These are phyloP conservation scores for Glaciozyma antarctica DNA, from an alignment of 768 basidiomycete species.

Conservation along the genomic window DNA sequence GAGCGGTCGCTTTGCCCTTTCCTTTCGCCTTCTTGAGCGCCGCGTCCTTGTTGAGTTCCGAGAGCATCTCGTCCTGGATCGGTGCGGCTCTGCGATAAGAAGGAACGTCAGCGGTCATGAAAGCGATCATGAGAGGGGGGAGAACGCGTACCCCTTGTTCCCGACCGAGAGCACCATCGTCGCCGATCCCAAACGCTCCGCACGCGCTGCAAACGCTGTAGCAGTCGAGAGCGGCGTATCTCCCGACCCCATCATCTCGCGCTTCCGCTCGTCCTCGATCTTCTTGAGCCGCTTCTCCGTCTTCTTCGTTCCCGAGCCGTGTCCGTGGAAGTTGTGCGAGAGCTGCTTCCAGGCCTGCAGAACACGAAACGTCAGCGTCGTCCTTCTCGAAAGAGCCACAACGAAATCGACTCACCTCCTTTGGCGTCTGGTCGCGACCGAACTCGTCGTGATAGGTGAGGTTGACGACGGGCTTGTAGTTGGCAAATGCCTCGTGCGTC, in stretches of 20 bases:
- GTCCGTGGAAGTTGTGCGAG: slow-evolving; percentile 96
- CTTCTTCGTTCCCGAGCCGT: slow-evolving; percentile 93
- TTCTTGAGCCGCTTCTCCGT: slow-evolving; percentile 92
- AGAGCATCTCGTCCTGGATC: slow-evolving; percentile 15
- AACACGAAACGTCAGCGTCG: too few species aligned
- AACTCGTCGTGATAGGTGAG: slow-evolving; percentile 96
- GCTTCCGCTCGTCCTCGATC: slow-evolving; percentile 94
- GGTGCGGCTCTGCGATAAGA: slow-evolving; percentile 19
- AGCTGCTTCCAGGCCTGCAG: slow-evolving; percentile 80
- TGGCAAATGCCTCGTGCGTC: slow-evolving; percentile 69
- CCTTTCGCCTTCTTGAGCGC: slow-evolving; percentile 18
- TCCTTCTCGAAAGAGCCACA: too few species aligned
- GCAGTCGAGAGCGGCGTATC: slow-evolving; percentile 96
- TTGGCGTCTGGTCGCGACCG: slow-evolving; percentile 72
- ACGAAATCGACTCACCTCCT: slow-evolving; percentile 49
- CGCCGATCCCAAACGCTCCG: slow-evolving; percentile 88
- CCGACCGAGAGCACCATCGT: slow-evolving; percentile 66
- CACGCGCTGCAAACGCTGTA: slow-evolving; percentile 80
- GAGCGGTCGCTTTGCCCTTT: slow-evolving; percentile 22
- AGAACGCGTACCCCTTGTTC: slow-evolving; percentile 34
- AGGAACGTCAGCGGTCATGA: not conserved
- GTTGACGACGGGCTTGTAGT: slow-evolving; percentile 94
- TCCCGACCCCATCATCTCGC: slow-evolving; percentile 83
- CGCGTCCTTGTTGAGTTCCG: not conserved
- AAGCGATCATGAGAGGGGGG: not conserved